Conservation (phyloP, 306 rosid genomes). For the Pterocarpus santalinus region DNA sequence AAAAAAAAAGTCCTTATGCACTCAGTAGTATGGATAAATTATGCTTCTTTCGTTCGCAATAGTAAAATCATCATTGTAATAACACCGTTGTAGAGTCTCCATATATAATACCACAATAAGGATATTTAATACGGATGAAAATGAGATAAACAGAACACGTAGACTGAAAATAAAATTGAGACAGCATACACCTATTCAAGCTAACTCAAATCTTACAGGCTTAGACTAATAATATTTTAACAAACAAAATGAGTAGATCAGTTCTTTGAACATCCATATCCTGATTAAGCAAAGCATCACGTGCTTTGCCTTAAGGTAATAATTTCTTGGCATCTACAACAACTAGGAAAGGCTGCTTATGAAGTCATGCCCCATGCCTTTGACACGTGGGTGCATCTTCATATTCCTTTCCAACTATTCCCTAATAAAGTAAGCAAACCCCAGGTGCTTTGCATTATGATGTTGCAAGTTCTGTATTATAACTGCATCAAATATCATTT, state of each 20-base stretch:
- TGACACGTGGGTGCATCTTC: slow-evolving; percentile 40
- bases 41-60: too few relatives aligned
- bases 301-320: slow-evolving; percentile 36
- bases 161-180: not conserved
- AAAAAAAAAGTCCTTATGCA: too few relatives aligned
- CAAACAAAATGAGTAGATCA: not conserved
- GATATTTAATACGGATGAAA: not conserved
- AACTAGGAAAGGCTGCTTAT: slow-evolving; percentile 27
- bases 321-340: slow-evolving; percentile 40
- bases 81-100: not conserved
- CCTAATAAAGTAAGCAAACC: not conserved
- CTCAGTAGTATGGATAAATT: too few relatives aligned
- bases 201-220: not conserved
- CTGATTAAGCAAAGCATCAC: slow-evolving; percentile 44
- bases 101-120: not conserved
- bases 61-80: too few relatives aligned
- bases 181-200: not conserved
- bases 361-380: slow-evolving; percentile 33
- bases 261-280: not conserved
- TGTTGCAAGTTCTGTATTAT: not conserved
- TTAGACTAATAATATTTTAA: not conserved
- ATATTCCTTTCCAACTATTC: slow-evolving; percentile 30
- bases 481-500: not conserved
- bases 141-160: not conserved
- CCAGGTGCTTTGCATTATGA: not conserved